Evolutionary conservation across 495 filamentous ascomycete species (phyloP).

Genomic region (Neurospora hispaniola): DNA sequence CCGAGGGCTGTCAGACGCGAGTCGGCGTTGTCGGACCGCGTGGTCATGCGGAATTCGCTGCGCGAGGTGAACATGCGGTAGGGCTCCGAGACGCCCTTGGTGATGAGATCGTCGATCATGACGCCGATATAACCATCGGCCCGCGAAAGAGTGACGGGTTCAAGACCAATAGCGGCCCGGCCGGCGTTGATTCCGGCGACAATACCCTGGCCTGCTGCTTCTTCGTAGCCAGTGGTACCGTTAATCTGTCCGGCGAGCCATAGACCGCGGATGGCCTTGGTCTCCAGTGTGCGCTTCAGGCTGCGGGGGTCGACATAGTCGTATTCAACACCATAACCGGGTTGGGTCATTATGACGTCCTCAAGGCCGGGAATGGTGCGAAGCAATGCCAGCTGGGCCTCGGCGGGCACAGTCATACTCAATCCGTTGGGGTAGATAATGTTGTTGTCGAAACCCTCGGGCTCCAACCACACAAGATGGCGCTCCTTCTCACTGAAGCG

Average conservation of each 20-base stretch:
- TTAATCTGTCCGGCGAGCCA: constrained; percentile 97
- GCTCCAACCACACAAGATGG: constrained; percentile 93
- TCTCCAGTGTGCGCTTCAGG: constrained; percentile 79
- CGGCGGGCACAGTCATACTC: constrained; percentile 87
- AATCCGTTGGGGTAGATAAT: constrained; percentile 95
- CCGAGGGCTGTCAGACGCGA: constrained; percentile 72
- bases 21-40: constrained; percentile 90
- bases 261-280: constrained; percentile 79
- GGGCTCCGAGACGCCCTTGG: constrained; percentile 92
- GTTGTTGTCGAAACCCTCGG: constrained; percentile 85
- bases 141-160: constrained; percentile 57
- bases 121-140: constrained; percentile 93
- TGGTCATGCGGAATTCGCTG: constrained; percentile 87
- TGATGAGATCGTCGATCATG: constrained; percentile 98
- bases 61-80: constrained; percentile 98
- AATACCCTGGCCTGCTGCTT: constrained; percentile 89
- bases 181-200: constrained; percentile 92
- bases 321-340: constrained; percentile 96
- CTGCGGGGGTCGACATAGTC: constrained; percentile 95
- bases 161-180: constrained; percentile 54
- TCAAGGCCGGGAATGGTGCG: constrained; percentile 79
- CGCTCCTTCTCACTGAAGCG: constrained; percentile 66
- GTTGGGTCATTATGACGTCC: constrained; percentile 85
- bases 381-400: constrained; percentile 73
- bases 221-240: constrained; percentile 96